Conservation (phyloP, 2,329 filamentous ascomycete genomes). For the Capronia americana region DNA sequence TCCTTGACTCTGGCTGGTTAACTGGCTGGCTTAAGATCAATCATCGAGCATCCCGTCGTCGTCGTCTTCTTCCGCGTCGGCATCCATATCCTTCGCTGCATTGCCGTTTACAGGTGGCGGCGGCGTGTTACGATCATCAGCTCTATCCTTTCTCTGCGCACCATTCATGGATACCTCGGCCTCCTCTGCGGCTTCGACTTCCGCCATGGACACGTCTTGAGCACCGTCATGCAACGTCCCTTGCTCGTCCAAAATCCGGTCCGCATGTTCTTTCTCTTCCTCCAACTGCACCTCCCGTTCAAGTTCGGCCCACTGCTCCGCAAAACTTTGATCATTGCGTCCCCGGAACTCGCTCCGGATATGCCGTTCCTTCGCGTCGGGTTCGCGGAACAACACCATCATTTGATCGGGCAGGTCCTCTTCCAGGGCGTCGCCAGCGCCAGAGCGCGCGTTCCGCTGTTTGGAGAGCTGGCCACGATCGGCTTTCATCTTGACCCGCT, state of each 20-base stretch:
- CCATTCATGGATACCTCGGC: constrained; percentile 23
- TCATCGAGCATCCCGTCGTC: constrained; percentile 38
- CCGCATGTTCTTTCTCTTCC: constrained; percentile 38
- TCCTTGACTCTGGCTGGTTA: neutral
- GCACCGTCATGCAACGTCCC: constrained; percentile 31
- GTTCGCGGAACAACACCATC: constrained; percentile 59
- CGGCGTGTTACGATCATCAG: constrained; percentile 12
- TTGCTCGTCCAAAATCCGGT: constrained; percentile 39
- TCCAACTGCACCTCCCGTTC: constrained; percentile 23
- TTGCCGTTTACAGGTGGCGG: constrained; percentile 13
- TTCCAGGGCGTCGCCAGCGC: constrained; percentile 46
- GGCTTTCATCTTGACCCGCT: constrained; percentile 55
- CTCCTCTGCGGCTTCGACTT: constrained; percentile 34
- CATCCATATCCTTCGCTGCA: constrained; percentile 12
- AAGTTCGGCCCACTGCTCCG: constrained; percentile 39
- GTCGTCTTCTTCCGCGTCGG: constrained; percentile 25
- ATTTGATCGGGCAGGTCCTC: constrained; percentile 56
- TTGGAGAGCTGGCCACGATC: constrained; percentile 48
- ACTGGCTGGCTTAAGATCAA: constrained; percentile 14
- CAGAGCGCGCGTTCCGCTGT: constrained; percentile 45
- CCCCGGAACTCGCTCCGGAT: constrained; percentile 51
- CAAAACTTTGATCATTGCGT: constrained; percentile 54
- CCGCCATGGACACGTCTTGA: constrained; percentile 36
- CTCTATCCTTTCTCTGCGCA: constrained; percentile 26
- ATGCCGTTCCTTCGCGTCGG: constrained; percentile 42